Evolutionary conservation across 805 yeast genomes (phyloP).

Genomic region (Alloascoidea hylecoeti): DNA sequence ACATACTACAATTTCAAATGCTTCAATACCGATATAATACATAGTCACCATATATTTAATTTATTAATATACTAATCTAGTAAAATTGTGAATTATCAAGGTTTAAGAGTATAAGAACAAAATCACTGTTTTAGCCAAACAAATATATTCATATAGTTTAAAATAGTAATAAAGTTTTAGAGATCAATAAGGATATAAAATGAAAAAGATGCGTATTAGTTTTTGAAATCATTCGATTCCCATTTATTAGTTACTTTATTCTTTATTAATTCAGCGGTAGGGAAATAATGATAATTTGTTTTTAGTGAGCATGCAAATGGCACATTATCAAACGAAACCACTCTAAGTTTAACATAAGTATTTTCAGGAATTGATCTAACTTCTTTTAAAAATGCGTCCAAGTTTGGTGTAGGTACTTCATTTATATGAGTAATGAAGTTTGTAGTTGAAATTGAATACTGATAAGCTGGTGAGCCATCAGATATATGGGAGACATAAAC

Average conservation of each 20-base stretch:
- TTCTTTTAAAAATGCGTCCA: conserved; percentile 51
- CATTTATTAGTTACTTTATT: conserved; percentile 17
- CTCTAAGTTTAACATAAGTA: conserved; percentile 66
- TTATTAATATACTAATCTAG: no score
- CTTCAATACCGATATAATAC: no score
- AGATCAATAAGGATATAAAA: conserved; percentile 13
- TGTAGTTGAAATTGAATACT: conserved; percentile 65
- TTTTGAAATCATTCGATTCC: conserved; percentile 10
- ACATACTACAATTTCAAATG: no score
- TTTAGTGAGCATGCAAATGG: conserved; percentile 79
- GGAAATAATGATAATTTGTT: conserved; percentile 80
- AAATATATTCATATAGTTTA: no score
- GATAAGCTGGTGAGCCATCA: conserved; percentile 78
- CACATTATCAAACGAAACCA: conserved; percentile 74
- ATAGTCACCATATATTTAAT: no score
- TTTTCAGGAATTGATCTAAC: conserved; percentile 65
- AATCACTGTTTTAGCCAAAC: no score
- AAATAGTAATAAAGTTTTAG: no score
- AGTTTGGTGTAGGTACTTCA: conserved; percentile 55
- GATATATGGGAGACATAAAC: conserved; percentile 71
- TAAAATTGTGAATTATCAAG: no score
- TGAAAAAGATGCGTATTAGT: neutral
- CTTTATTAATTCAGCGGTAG: conserved; percentile 30
- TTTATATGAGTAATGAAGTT: conserved; percentile 85
- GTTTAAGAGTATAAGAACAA: no score